Conservation (phyloP, 257 asterid species). For the Hygrophila difformis region DNA sequence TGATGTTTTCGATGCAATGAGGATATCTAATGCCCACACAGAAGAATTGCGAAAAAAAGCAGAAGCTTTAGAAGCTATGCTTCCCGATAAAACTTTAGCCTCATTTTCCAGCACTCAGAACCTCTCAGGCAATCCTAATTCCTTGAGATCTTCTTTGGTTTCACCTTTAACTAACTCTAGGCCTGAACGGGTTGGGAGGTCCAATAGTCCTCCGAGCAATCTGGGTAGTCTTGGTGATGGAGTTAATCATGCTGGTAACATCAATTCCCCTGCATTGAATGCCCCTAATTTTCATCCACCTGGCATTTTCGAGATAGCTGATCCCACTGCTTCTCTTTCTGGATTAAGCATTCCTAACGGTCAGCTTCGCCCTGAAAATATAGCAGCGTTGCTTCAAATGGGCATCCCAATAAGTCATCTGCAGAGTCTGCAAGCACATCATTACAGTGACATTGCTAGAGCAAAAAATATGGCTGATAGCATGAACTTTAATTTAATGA, state of each 20-base stretch:
- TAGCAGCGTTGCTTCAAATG: slow-evolving; percentile 29
- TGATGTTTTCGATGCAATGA: slow-evolving; percentile 20
- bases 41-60: slow-evolving; percentile 23
- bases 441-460: slow-evolving; percentile 28
- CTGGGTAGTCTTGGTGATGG: slow-evolving; percentile 20
- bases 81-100: slow-evolving; percentile 15
- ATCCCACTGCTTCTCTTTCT: slow-evolving; percentile 41
- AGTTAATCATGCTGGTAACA: slow-evolving; percentile 25
- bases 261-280: slow-evolving; percentile 20
- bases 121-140: slow-evolving; percentile 18
- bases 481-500: slow-evolving; percentile 23
- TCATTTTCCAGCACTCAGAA: slow-evolving; percentile 22
- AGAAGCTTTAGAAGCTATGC: slow-evolving; percentile 24
- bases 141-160: slow-evolving; percentile 16
- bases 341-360: slow-evolving; percentile 34
- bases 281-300: slow-evolving; percentile 27
- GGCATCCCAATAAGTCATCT: slow-evolving; percentile 25
- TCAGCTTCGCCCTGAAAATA: slow-evolving; percentile 27
- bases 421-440: slow-evolving; percentile 31
- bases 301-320: slow-evolving; percentile 40
- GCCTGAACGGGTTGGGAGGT: slow-evolving; percentile 19
- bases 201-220: slow-evolving; percentile 22
- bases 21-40: slow-evolving; percentile 16
- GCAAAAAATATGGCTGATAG: slow-evolving; percentile 29
- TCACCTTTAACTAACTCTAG: slow-evolving; percentile 20